Evolutionary conservation across 1,139 yeast genomes (phyloP), one percentile per base, ranked within the genome.

Genomic region (Candida dubliniensis): DNA sequence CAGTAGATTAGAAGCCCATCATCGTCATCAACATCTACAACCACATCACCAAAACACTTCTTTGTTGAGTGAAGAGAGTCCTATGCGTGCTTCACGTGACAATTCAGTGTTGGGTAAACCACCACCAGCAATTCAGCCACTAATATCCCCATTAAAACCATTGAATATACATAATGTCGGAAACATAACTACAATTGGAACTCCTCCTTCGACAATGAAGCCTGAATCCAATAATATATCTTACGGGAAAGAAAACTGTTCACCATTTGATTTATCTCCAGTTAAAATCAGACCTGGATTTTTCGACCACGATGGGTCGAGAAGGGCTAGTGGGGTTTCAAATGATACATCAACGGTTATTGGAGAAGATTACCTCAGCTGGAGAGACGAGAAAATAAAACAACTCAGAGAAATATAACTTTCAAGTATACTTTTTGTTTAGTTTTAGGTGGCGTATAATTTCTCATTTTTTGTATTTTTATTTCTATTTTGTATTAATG

Each of bases 381-480:
- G 79, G 79, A 58, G 76, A 45, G 64, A 64, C 26, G 76, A 71
- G 46, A 60, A 61, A 47, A 67, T 73, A 31, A 61, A 60, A 44
- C 71, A 65, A 54, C 55, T 70, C 26, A 69, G 64, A 38, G 45
- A 41, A 9, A 14, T 36, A 10, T 38, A 25, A 46, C 3, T 5
- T 18, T 3, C 3, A 18, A 34, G 25, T 24, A 30, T 31, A 29
- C 13, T 43, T 43, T 34, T 38, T 13, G 39, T 43, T 43, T 35
- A 26, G 11, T 27, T 27, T 27, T 27, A 3, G 32, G 25, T 24
- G 23, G 26, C 31, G n/a, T 35, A 10, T 34, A 24, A 45, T 27
- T 27, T 27, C 7, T 27, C 7, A 3, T 4, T 4, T 4, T 27
- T 4, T 27, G 11, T 27, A 10, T 27, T 27, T 27, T 27, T 27